Evolutionary conservation across 2,329 filamentous ascomycete species (phyloP).

Genomic region (Conoideocrella luteorostrata): DNA sequence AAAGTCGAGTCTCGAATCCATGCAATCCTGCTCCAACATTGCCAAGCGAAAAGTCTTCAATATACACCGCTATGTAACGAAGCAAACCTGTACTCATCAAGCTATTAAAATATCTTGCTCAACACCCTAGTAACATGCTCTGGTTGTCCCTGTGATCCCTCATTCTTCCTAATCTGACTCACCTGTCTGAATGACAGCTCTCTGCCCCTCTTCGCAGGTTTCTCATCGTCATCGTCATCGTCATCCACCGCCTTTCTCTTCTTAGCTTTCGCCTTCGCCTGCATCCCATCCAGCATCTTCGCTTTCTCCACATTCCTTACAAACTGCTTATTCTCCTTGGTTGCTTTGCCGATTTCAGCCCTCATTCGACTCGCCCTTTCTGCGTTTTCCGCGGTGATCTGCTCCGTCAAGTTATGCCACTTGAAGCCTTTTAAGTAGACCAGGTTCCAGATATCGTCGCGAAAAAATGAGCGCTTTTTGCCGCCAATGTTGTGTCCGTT

Average conservation of each 20-base stretch:
- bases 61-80: background rate
- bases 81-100: background rate
- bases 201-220: conserved; percentile 16
- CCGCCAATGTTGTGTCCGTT: conserved; percentile 76
- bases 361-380: conserved; percentile 69
- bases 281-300: conserved; percentile 73
- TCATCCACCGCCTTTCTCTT: conserved; percentile 28
- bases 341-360: conserved; percentile 69
- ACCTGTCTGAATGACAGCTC: conserved; percentile 60
- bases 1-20: no score
- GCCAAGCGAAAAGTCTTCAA: no score
- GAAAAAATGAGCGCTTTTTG: conserved; percentile 77
- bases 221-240: conserved; percentile 14
- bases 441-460: conserved; percentile 82
- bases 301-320: conserved; percentile 71
- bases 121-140: conserved; percentile 54
- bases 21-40: no score
- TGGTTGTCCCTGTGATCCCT: conserved; percentile 37
- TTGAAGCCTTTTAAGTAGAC: conserved; percentile 80
- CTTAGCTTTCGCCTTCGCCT: conserved; percentile 44
- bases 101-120: conserved; percentile 55
- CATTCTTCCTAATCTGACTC: conserved; percentile 46
- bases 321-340: conserved; percentile 76
- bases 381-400: conserved; percentile 76
- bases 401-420: conserved; percentile 68